Evolutionary conservation across 768 basidiomycete genomes (phyloP).

Genomic region (Boletellus sp.): DNA sequence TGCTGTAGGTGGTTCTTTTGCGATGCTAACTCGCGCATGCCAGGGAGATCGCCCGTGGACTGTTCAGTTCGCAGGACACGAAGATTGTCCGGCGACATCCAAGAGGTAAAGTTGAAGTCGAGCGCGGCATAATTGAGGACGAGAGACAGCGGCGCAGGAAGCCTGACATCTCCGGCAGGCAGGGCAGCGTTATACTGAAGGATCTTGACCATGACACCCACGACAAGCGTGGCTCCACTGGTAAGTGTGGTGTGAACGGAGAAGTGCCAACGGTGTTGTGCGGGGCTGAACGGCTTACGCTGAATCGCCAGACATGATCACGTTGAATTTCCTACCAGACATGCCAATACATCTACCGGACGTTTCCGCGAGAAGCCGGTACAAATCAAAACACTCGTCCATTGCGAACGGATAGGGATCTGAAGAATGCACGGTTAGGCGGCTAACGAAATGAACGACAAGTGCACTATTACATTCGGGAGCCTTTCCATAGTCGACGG

Average conservation of each 20-base stretch:
- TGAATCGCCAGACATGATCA: conserved; percentile 91
- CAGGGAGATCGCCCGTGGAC: conserved; percentile 76
- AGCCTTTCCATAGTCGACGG: conserved; percentile 94
- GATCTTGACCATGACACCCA: conserved; percentile 81
- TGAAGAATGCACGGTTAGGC: conserved; percentile 27
- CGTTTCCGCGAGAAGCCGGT: conserved; percentile 75
- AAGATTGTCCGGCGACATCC: conserved; percentile 87
- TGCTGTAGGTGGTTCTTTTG: conserved; percentile 90
- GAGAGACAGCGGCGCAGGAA: conserved; percentile 76
- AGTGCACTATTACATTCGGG: conserved; percentile 71
- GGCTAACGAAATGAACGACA: conserved; percentile 1
- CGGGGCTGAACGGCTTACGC: conserved; percentile 60
- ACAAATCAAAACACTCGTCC: conserved; percentile 92
- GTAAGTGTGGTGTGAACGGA: conserved; percentile 11
- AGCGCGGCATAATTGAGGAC: conserved; percentile 89
- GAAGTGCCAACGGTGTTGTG: background rate
- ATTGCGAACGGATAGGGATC: conserved; percentile 97
- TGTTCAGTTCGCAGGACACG: conserved; percentile 84
- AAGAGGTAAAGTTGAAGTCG: conserved; percentile 97
- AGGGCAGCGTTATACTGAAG: conserved; percentile 55
- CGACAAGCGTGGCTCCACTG: conserved; percentile 86
- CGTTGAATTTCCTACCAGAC: conserved; percentile 73
- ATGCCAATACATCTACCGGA: conserved; percentile 82
- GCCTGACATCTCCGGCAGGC: conserved; percentile 31
- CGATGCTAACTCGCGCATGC: conserved; percentile 62